These are phyloP conservation scores for Fusarium acutatum DNA, from an alignment of 2,329 filamentous ascomycete genomes.

Conservation along the genomic window DNA sequence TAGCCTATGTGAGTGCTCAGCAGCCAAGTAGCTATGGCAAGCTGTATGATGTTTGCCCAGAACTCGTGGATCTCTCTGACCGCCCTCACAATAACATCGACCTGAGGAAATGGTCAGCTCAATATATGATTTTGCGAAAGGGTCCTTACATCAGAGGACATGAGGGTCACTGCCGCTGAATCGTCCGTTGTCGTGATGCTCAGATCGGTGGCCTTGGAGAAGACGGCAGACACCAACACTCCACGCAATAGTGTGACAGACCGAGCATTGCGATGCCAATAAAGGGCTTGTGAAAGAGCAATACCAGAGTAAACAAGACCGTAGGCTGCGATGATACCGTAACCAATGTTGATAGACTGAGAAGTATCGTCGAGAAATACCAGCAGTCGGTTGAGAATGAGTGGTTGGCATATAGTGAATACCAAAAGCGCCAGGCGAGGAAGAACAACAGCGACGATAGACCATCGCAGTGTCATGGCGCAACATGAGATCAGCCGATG, in stretches of 20 bases:
- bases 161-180: constrained; percentile 50
- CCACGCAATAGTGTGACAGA: constrained; percentile 46
- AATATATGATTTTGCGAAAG: not conserved
- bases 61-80: constrained; percentile 49
- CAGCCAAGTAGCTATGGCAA: constrained; percentile 46
- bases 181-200: constrained; percentile 43
- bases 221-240: constrained; percentile 46
- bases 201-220: constrained; percentile 45
- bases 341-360: constrained; percentile 39
- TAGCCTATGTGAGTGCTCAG: constrained; percentile 47
- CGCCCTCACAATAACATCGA: constrained; percentile 49
- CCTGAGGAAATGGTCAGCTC: constrained; percentile 29
- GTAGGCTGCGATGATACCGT: constrained; percentile 47
- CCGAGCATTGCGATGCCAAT: constrained; percentile 46
- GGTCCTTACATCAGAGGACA: constrained; percentile 50
- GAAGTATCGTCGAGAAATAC: constrained; percentile 41
- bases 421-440: constrained; percentile 46
- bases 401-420: constrained; percentile 50
- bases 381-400: constrained; percentile 48
- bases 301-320: constrained; percentile 45
- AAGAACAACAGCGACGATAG: constrained; percentile 43
- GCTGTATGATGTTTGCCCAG: constrained; percentile 49
- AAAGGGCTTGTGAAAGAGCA: constrained; percentile 44
- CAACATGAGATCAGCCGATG: constrained; percentile 43
- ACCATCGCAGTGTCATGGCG: constrained; percentile 40